phyloP scores from a whole-genome alignment of 1,284 basidiomycete species.

The Psilocybe mexicana region DNA sequence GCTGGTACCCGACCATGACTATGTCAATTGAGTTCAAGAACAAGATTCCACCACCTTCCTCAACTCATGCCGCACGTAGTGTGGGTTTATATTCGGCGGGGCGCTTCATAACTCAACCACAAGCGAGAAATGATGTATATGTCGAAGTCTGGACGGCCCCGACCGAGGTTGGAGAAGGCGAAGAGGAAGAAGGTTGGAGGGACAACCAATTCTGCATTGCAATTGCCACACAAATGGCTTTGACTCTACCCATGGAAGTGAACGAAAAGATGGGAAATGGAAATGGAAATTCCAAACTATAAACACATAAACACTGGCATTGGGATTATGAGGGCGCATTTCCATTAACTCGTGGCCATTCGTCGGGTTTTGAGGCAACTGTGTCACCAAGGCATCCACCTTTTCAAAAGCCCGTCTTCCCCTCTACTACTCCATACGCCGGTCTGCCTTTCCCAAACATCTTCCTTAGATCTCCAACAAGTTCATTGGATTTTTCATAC shows the following conservation, averaged over 20 bases:
- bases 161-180: slow-evolving; percentile 47
- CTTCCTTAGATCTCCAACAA: slow-evolving; percentile 39
- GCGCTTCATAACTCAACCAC: slow-evolving; percentile 50
- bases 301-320: neutral
- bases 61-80: slow-evolving; percentile 44
- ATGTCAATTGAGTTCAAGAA: slow-evolving; percentile 62
- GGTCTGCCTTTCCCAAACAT: slow-evolving; percentile 45
- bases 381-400: neutral
- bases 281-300: slow-evolving; percentile 18
- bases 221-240: slow-evolving; percentile 59
- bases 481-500: slow-evolving; percentile 34
- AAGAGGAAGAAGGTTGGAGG: slow-evolving; percentile 47
- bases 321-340: too few relatives aligned
- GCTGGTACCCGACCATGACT: slow-evolving; percentile 63
- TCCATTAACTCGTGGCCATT: too few relatives aligned
- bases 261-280: slow-evolving; percentile 38
- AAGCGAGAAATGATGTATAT: slow-evolving; percentile 55
- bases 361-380: too few relatives aligned
- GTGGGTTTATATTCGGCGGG: slow-evolving; percentile 54
- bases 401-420: slow-evolving; percentile 13
- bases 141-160: slow-evolving; percentile 69
- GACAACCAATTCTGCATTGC: slow-evolving; percentile 62
- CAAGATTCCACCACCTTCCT: slow-evolving; percentile 46
- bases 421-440: slow-evolving; percentile 35
- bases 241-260: slow-evolving; percentile 47